These are phyloP conservation scores for Termitomyces sp. DNA, from an alignment of 768 basidiomycete genomes.

Conservation along the genomic window DNA sequence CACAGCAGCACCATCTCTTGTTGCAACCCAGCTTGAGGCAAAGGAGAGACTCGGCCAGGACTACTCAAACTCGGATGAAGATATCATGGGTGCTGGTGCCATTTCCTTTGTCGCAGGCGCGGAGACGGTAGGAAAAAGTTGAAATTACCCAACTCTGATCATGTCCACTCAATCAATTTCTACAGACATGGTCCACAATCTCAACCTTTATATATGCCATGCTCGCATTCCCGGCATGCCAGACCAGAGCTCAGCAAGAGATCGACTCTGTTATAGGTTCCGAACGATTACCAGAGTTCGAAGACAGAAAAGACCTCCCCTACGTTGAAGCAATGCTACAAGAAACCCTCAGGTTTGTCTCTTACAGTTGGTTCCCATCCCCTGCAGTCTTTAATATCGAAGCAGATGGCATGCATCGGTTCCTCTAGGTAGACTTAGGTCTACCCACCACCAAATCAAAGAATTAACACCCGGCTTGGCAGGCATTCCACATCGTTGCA, in stretches of 20 bases:
- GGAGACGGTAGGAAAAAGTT: slow-evolving; percentile 24
- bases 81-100: slow-evolving; percentile 15
- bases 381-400: no score
- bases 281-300: slow-evolving; percentile 29
- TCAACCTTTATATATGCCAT: slow-evolving; percentile 33
- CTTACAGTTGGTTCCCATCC: background rate
- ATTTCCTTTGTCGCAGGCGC: slow-evolving; percentile 23
- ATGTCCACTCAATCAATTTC: background rate
- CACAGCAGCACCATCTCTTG: slow-evolving; percentile 16
- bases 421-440: background rate
- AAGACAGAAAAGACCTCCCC: slow-evolving; percentile 12
- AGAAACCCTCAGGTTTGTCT: slow-evolving; percentile 19
- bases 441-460: no score
- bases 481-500: slow-evolving; percentile 23
- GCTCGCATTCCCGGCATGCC: slow-evolving; percentile 30
- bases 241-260: slow-evolving; percentile 32
- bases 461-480: background rate
- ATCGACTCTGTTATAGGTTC: slow-evolving; percentile 34
- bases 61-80: slow-evolving; percentile 1
- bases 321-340: slow-evolving; percentile 24
- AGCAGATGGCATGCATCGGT: slow-evolving; percentile 1
- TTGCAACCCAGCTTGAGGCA: slow-evolving; percentile 11
- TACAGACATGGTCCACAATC: slow-evolving; percentile 25
- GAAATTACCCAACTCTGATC: background rate
- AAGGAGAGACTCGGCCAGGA: background rate